A percentile compares a stretch with the other conserved stretches of the same genome.
phyloP scores from a whole-genome alignment of 306 rosid genomes.

The Inga leiocalycina region DNA sequence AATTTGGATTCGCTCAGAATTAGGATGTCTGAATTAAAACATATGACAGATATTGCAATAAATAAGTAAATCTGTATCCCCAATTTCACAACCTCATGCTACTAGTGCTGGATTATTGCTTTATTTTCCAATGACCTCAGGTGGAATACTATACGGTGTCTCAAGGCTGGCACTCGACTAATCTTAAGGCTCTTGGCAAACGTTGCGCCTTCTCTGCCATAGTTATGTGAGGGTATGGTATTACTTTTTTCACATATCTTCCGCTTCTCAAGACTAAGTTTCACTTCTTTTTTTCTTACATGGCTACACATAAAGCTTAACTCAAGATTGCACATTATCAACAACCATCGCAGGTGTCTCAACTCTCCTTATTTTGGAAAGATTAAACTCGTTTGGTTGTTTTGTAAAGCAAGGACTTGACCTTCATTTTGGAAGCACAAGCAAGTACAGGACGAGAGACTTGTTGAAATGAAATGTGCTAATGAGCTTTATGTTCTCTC shows the following conservation, averaged over 20 bases:
- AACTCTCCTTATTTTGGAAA: background rate
- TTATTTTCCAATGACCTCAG: conserved; percentile 23
- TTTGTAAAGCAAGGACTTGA: background rate
- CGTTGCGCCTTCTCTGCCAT: conserved; percentile 48
- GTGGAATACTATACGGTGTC: conserved; percentile 52
- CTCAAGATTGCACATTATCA: background rate
- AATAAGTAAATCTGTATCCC: background rate
- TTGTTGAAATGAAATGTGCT: background rate
- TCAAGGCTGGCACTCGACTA: conserved; percentile 43
- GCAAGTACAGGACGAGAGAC: background rate
- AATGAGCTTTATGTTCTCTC: background rate
- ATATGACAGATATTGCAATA: background rate
- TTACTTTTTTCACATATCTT: background rate
- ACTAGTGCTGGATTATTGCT: background rate
- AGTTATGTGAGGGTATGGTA: conserved; percentile 29
- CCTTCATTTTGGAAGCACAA: background rate
- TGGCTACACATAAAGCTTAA: background rate
- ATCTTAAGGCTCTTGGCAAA: conserved; percentile 47
- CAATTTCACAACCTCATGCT: background rate
- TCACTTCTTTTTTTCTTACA: background rate
- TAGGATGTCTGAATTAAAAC: background rate
- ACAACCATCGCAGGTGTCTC: background rate
- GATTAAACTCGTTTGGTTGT: background rate
- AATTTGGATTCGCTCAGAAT: background rate
- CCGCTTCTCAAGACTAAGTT: background rate